Percentiles rank a stretch among this genome's conserved stretches.
Evolutionary conservation across 768 basidiomycete species (phyloP).

Genomic region (Agaricus bisporus): DNA sequence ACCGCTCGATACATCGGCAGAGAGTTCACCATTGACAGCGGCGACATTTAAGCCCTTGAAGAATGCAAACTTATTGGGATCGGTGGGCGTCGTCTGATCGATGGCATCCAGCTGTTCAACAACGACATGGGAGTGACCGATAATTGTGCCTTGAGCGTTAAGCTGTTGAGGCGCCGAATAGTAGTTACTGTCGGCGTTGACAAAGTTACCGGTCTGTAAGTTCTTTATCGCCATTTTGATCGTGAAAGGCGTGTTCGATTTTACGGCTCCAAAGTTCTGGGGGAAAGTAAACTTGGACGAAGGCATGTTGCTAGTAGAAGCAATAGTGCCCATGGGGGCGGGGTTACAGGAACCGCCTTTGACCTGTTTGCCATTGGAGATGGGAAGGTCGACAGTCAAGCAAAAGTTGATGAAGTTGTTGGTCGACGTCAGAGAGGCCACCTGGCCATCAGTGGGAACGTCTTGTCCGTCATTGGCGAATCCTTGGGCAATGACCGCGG

Average conservation of each 20-base stretch:
- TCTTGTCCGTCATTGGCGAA: constrained; percentile 41
- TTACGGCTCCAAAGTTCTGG: constrained; percentile 31
- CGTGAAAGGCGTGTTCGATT: constrained; percentile 37
- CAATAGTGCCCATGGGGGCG: constrained; percentile 43
- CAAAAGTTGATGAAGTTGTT: constrained; percentile 71
- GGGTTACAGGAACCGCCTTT: constrained; percentile 47
- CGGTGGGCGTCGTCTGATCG: constrained; percentile 33
- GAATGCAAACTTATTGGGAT: constrained; percentile 52
- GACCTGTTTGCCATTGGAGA: constrained; percentile 47
- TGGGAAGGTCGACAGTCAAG: constrained; percentile 34
- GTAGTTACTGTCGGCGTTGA: constrained; percentile 44
- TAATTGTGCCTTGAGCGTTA: constrained; percentile 33
- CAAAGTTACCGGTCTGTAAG: constrained; percentile 42
- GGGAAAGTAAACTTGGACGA: constrained; percentile 40
- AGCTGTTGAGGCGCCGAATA: constrained; percentile 46
- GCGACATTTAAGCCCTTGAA: constrained; percentile 55
- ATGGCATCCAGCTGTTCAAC: constrained; percentile 40
- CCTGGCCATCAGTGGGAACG: constrained; percentile 37
- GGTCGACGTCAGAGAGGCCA: constrained; percentile 40
- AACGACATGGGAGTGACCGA: constrained; percentile 55
- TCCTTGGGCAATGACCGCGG: constrained; percentile 30
- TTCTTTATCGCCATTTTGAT: constrained; percentile 31
- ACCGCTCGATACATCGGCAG: constrained; percentile 40
- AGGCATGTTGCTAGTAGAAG: constrained; percentile 37
- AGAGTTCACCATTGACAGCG: constrained; percentile 44